Base-by-base conservation (phyloP, 257 asterid genomes). In the Nicotiana paniculata region DNA sequence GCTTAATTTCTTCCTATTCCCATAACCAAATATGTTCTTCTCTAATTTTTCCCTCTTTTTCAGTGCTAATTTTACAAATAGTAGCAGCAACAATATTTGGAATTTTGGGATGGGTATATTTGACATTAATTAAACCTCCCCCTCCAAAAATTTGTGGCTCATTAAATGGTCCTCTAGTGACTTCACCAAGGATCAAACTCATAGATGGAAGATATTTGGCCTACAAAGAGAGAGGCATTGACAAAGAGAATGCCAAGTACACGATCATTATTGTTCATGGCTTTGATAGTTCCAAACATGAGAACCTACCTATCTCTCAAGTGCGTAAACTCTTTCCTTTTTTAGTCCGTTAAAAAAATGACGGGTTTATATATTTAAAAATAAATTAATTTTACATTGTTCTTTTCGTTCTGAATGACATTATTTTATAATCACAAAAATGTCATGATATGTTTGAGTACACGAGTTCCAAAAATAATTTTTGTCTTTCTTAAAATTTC, bases 141-240 rank as follows among this genome's bases (percentile, higher is more conserved):
- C 82, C 93, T 64, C 89, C 98, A 24, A 92, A 85, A 85, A 69
- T 80, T 74, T 93, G 97, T 39, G 95, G 97, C 78, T 86, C 93
- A 1, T 90, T 90, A 1, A 93, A 93, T 51, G 97, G 97, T 51
- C 98, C 97, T 65, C 92, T 87, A 3, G 91, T 92, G 77, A 88
- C 90, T 69, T 90, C 95, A 7, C 90, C 93, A 4, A 89, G 97
- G 86, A 85, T 91, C 57, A 85, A 90, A 82, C 92, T 92, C 18
- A 83, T 82, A 28, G 93, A 94, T 66, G 97, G 97, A 55, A 91
- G 97, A 88, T 88, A 92, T 89, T 87, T 94, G 88, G 88, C 97
- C 16, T 94, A 92, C 86, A 90, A 86, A 87, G 98, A 92, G 86
- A 82, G 81, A 33, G 97, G 98, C 9, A 86, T 87, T 77, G 21